phyloP scores from a whole-genome alignment of 2,329 filamentous ascomycete species.

The Pseudopyricularia cyperi region DNA sequence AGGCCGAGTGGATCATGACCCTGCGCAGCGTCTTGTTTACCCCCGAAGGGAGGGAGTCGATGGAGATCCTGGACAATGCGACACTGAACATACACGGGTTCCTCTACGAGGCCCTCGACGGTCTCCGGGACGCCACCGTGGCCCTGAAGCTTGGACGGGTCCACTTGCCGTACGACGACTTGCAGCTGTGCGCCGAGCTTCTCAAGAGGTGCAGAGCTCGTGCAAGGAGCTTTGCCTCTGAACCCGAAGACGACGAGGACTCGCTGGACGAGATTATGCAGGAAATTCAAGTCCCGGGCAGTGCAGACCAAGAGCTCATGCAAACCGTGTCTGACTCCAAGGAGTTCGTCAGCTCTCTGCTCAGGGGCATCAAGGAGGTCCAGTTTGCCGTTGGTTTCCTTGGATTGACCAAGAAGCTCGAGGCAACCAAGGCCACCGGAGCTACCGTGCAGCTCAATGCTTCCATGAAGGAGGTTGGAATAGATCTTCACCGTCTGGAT shows the following conservation, averaged over 20 bases:
- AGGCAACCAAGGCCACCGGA: constrained; percentile 51
- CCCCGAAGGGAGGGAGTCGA: constrained; percentile 68
- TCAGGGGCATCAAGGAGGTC: constrained; percentile 89
- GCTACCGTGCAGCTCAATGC: constrained; percentile 71
- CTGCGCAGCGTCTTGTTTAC: constrained; percentile 81
- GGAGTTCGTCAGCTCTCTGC: constrained; percentile 78
- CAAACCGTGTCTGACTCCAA: constrained; percentile 84
- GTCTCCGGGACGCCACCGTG: constrained; percentile 79
- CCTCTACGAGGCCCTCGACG: constrained; percentile 72
- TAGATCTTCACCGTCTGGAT: constrained; percentile 85
- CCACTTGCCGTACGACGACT: constrained; percentile 81
- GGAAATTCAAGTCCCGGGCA: constrained; percentile 59
- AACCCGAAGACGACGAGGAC: constrained; percentile 29
- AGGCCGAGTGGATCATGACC: constrained; percentile 89
- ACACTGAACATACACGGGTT: constrained; percentile 86
- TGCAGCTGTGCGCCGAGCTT: constrained; percentile 48
- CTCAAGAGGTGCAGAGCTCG: constrained; percentile 34
- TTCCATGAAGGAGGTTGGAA: constrained; percentile 90
- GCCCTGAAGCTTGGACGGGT: constrained; percentile 83
- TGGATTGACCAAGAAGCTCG: constrained; percentile 69
- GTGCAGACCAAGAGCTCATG: constrained; percentile 52
- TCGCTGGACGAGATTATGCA: constrained; percentile 62
- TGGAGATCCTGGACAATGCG: constrained; percentile 78
- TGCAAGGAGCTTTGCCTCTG: constrained; percentile 16
- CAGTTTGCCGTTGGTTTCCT: constrained; percentile 91